Percentiles rank a stretch among this genome's conserved stretches.
Conservation (phyloP, 2,329 filamentous ascomycete species). For the Ascochyta lentis region DNA sequence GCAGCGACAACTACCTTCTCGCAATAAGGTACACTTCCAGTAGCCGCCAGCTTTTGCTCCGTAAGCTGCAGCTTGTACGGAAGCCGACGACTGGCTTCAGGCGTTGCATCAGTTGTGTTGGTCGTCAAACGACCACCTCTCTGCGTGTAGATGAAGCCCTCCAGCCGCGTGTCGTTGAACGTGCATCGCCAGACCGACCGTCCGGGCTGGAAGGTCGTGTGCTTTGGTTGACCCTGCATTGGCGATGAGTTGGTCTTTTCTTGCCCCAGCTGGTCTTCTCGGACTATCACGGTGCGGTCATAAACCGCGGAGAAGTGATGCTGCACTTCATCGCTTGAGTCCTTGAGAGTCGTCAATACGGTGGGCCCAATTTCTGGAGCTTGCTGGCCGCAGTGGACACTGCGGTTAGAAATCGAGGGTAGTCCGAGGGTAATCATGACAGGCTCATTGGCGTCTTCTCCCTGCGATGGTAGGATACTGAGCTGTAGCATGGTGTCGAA, state of each 20-base stretch:
- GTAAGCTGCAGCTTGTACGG: conserved; percentile 35
- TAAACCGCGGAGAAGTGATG: conserved; percentile 36
- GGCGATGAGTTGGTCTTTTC: neutral
- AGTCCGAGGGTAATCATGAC: conserved; percentile 25
- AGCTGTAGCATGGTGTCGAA: conserved; percentile 27
- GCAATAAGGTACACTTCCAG: conserved; percentile 30
- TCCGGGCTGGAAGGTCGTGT: conserved; percentile 19
- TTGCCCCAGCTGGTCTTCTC: conserved; percentile 21
- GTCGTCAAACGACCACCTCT: neutral
- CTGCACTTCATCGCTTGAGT: conserved; percentile 5
- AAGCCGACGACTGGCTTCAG: conserved; percentile 6
- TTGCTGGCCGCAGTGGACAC: conserved; percentile 28
- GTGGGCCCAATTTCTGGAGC: conserved; percentile 21
- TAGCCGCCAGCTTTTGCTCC: conserved; percentile 24
- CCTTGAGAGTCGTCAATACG: conserved; percentile 7
- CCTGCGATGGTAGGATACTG: conserved; percentile 25
- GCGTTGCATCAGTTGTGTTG: neutral
- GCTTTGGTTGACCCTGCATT: neutral
- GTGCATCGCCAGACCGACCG: conserved; percentile 35
- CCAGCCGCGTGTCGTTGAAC: conserved; percentile 36
- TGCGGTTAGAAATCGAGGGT: conserved; percentile 9
- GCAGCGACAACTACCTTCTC: conserved; percentile 19
- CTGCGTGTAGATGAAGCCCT: conserved; percentile 31
- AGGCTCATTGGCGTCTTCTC: conserved; percentile 8
- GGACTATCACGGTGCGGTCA: conserved; percentile 30